Evolutionary conservation across 2,329 filamentous ascomycete species (phyloP).

Genomic region (Monilinia vaccinii-corymbosi): DNA sequence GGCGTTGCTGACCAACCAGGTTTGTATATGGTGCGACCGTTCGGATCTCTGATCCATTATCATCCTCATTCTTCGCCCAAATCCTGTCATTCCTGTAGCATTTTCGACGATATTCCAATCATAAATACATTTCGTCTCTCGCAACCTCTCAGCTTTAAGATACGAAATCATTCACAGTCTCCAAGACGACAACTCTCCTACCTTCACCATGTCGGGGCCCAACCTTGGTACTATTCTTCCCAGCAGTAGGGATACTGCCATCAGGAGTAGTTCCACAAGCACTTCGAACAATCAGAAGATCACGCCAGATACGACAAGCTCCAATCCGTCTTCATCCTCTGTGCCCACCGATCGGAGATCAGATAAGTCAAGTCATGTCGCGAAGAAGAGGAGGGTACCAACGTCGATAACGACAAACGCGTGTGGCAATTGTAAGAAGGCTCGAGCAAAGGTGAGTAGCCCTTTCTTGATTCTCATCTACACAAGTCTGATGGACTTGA

Average conservation of each 20-base stretch:
- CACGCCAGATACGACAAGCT: background rate
- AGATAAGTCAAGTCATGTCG: background rate
- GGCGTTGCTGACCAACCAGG: background rate
- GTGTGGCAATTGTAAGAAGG: background rate
- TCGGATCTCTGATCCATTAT: too few species aligned
- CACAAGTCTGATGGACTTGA: background rate
- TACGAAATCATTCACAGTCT: background rate
- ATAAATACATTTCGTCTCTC: background rate
- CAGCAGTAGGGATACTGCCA: background rate
- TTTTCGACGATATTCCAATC: background rate
- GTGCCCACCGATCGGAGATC: background rate
- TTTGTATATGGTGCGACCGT: background rate
- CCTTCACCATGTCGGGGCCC: background rate
- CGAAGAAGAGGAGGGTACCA: background rate
- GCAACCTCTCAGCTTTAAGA: background rate
- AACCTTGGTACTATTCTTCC: background rate
- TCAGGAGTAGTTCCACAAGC: background rate
- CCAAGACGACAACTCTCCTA: background rate
- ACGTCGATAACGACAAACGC: background rate
- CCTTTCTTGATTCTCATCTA: background rate
- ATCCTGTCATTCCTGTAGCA: too few species aligned
- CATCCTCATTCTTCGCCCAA: background rate
- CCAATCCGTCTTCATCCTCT: background rate
- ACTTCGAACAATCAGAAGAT: background rate
- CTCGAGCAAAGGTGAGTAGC: constrained; percentile 25